Evolutionary conservation across 345 rosid genomes (phyloP), one percentile per base, ranked within the genome.

Genomic region (Ceriops decandra): DNA sequence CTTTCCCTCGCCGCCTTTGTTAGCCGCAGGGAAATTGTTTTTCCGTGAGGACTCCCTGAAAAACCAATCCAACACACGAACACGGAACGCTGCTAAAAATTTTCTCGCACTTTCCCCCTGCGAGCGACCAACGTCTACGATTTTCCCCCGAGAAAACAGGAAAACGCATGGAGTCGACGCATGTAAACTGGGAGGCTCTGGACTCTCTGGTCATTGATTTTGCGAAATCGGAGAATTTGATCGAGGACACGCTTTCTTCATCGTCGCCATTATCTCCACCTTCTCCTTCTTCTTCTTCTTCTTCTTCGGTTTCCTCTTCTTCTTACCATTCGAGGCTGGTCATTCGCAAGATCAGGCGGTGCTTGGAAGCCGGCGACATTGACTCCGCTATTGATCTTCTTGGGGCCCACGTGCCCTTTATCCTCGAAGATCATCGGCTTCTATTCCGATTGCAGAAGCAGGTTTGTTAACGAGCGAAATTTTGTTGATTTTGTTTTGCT

Each of bases 171-270:
- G 96, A 85, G 60, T 74, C 87, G 1, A 76, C 81, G 57, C 85
- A 86, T 1, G 96, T 93, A 60, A 91, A 93, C 77, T 93, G 97
- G 97, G 97, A 89, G 71, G 84, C 95, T 52, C 91, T 93, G 22
- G 98, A 93, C 80, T 80, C 84, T 38, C 85, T 93, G 7, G 74
- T 93, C n/a, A 71, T 86, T 75, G 95, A 93, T 72, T 93, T 89
- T 69, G 91, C 86, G n/a, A 85, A 75, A 84, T 86, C 97, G 33
- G 98, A 93, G 80, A 82, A 88, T 72, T 79, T 93, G 53, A 69
- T 90, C 51, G 96, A 87, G 63, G 91, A 83, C 68, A 62, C 80
- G 11, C 57, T 38, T 30, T 38, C 80, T 24, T 64, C 79, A 1
- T 63, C 87, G 0, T 68, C 86, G 21, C 67, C 81, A 26, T 68